A percentile compares a stretch with the other conserved stretches of the same genome.
Conservation (phyloP, 441 rosid species). For the Brassica balearica region DNA sequence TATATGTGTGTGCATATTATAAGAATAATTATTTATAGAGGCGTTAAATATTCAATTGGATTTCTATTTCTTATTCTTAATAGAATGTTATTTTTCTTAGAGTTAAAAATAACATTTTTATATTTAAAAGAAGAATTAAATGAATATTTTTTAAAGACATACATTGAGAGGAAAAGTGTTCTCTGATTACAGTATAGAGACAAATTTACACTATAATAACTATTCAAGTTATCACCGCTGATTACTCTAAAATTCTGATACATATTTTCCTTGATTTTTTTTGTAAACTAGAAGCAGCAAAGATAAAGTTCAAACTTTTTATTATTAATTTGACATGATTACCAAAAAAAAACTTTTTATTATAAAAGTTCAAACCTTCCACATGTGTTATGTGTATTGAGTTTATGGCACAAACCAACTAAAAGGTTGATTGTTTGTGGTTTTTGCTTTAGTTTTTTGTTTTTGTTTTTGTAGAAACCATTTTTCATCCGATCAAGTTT, state of each 20-base stretch:
- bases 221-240: not conserved
- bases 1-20: not conserved
- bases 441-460: too few relatives aligned
- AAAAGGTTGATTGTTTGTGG: too few relatives aligned
- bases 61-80: too few relatives aligned
- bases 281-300: not conserved
- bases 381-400: too few relatives aligned
- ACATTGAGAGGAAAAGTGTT: not conserved
- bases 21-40: not conserved
- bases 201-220: not conserved
- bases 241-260: not conserved
- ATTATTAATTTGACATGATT: too few relatives aligned
- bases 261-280: not conserved
- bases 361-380: too few relatives aligned
- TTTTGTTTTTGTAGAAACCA: too few relatives aligned
- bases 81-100: not conserved
- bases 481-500: too few relatives aligned
- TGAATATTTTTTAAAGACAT: not conserved
- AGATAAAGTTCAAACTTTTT: not conserved
- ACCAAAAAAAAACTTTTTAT: too few relatives aligned
- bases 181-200: not conserved
- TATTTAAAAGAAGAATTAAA: not conserved
- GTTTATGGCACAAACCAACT: too few relatives aligned
- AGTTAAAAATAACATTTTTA: not conserved
- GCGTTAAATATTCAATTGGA: not conserved